Percentiles rank a stretch among this genome's conserved stretches.
Conservation (phyloP, 1,284 basidiomycete species). For the Cystobasidiaceae sp. region DNA sequence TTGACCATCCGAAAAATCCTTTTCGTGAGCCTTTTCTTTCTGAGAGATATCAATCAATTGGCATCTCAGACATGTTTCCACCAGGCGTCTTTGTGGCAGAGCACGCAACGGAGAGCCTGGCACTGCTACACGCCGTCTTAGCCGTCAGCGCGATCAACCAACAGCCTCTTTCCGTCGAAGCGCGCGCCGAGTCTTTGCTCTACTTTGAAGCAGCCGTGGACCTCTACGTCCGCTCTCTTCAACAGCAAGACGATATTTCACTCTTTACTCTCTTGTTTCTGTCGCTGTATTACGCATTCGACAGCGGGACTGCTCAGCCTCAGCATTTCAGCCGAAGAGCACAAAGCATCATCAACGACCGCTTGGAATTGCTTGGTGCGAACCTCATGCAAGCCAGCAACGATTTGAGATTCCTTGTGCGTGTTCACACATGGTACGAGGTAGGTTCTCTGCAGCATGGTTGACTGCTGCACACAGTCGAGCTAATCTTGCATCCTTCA, state of each 20-base stretch:
- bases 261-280: conserved; percentile 27
- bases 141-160: conserved; percentile 27
- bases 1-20: conserved; percentile 28
- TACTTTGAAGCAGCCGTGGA: conserved; percentile 31
- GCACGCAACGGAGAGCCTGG: conserved; percentile 16
- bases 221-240: conserved; percentile 28
- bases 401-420: conserved; percentile 19
- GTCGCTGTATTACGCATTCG: conserved; percentile 26
- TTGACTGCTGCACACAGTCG: not conserved
- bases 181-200: conserved; percentile 24
- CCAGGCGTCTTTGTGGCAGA: conserved; percentile 21
- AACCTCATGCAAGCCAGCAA: not conserved
- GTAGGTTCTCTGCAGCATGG: not conserved
- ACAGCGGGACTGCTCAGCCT: conserved; percentile 18
- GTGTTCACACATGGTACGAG: conserved; percentile 28
- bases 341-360: conserved; percentile 30
- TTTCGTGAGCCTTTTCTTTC: not conserved
- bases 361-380: conserved; percentile 2
- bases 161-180: conserved; percentile 26
- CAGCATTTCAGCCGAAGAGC: conserved; percentile 25
- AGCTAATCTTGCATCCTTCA: not conserved
- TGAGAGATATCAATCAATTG: too few species aligned
- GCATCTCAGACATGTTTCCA: not conserved
- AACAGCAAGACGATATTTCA: conserved; percentile 28
- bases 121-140: conserved; percentile 16